These are phyloP conservation scores for Quercus parvula DNA, from an alignment of 306 rosid species.

Conservation along the genomic window DNA sequence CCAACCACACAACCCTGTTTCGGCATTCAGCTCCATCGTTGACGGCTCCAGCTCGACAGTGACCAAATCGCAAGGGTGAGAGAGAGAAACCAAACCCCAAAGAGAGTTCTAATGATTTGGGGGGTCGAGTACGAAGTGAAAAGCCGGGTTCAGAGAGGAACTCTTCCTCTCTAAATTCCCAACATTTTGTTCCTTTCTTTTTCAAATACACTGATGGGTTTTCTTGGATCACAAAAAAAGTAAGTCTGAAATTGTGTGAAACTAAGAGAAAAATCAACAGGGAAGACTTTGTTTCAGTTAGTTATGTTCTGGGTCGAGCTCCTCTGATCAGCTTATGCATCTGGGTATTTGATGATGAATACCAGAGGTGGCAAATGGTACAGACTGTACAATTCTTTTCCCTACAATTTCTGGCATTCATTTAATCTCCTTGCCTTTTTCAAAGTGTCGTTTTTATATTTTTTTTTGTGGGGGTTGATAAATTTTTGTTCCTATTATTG, in stretches of 20 bases:
- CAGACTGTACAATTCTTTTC: background rate
- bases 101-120: slow-evolving; percentile 39
- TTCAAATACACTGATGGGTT: background rate
- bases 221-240: background rate
- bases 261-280: slow-evolving; percentile 6
- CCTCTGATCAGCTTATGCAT: slow-evolving; percentile 25
- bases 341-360: slow-evolving; percentile 23
- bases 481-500: background rate
- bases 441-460: background rate
- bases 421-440: background rate
- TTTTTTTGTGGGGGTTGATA: slow-evolving; percentile 3
- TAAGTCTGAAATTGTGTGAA: background rate
- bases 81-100: background rate
- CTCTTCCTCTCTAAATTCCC: slow-evolving; percentile 51
- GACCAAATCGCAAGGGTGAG: no score
- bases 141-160: slow-evolving; percentile 37
- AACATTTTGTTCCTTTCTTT: background rate
- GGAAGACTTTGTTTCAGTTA: slow-evolving; percentile 9
- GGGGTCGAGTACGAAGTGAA: slow-evolving; percentile 31
- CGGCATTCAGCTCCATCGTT: no score
- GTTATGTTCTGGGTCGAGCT: slow-evolving; percentile 36
- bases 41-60: no score
- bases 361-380: slow-evolving; percentile 41
- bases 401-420: slow-evolving; percentile 1
- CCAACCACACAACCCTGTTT: no score